These are phyloP conservation scores for Pelargonium exstipulatum DNA, from an alignment of 441 rosid species.

Conservation along the genomic window DNA sequence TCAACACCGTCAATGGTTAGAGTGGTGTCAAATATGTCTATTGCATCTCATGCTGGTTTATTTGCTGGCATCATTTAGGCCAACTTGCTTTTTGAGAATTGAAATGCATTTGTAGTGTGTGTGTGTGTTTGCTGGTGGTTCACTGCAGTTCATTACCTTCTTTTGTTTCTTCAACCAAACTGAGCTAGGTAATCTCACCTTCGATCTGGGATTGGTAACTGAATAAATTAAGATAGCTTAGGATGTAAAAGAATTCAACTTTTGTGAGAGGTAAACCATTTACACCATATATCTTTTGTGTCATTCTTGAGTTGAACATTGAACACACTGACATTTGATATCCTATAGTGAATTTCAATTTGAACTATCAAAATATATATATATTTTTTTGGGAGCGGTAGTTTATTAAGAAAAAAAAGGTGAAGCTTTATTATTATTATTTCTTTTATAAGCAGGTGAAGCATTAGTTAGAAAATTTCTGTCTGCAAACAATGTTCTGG, in stretches of 20 bases:
- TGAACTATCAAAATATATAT: too few species aligned
- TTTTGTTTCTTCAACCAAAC: neutral
- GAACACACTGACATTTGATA: too few species aligned
- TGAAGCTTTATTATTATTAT: too few species aligned
- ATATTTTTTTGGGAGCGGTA: too few species aligned
- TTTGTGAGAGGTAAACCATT: too few species aligned
- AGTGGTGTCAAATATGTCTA: neutral
- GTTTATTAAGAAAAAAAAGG: too few species aligned
- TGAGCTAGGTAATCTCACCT: constrained; percentile 1
- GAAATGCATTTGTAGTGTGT: neutral
- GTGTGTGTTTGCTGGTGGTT: neutral
- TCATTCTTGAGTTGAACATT: too few species aligned
- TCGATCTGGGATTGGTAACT: neutral
- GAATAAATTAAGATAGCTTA: neutral
- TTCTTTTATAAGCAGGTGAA: too few species aligned
- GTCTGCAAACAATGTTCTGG: too few species aligned
- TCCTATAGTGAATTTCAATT: too few species aligned
- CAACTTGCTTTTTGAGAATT: neutral
- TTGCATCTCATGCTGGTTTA: neutral
- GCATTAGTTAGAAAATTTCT: too few species aligned
- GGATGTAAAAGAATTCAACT: neutral
- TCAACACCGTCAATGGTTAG: neutral
- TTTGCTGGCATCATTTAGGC: neutral
- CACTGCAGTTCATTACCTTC: neutral
- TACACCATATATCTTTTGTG: too few species aligned